Evolutionary conservation across 768 basidiomycete genomes (phyloP).

Genomic region (Mycena leptocephala): DNA sequence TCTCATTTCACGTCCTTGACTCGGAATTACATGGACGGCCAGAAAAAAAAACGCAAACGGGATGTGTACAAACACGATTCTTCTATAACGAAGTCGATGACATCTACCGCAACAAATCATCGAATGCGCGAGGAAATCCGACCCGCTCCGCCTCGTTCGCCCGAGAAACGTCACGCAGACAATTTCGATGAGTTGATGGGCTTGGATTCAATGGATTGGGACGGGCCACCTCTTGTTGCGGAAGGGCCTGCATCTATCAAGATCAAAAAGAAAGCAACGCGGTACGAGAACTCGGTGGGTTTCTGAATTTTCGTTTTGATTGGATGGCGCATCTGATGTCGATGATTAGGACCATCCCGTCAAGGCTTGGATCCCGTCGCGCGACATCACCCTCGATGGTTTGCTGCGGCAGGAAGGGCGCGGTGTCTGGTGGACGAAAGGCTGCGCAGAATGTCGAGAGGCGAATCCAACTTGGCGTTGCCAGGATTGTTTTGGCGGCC

Average conservation of each 20-base stretch:
- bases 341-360: constrained; percentile 4
- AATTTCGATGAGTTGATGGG: background rate
- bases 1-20: too few species aligned
- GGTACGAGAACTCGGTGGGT: background rate
- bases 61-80: background rate
- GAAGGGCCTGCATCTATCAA: background rate
- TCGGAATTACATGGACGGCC: too few species aligned
- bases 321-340: background rate
- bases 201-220: background rate
- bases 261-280: background rate
- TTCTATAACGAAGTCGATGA: background rate
- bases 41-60: background rate
- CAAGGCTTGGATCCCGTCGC: background rate
- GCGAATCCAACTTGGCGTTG: constrained; percentile 3
- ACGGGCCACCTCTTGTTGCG: background rate
- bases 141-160: background rate
- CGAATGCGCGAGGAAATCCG: background rate
- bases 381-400: constrained; percentile 32
- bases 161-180: background rate
- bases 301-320: background rate
- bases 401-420: constrained; percentile 31
- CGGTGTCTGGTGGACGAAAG: constrained; percentile 23
- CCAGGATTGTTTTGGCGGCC: constrained; percentile 28
- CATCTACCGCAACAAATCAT: background rate
- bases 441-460: background rate